These are phyloP conservation scores for Meyerozyma guilliermondii DNA, from an alignment of 1,139 yeast species.

Conservation along the genomic window DNA sequence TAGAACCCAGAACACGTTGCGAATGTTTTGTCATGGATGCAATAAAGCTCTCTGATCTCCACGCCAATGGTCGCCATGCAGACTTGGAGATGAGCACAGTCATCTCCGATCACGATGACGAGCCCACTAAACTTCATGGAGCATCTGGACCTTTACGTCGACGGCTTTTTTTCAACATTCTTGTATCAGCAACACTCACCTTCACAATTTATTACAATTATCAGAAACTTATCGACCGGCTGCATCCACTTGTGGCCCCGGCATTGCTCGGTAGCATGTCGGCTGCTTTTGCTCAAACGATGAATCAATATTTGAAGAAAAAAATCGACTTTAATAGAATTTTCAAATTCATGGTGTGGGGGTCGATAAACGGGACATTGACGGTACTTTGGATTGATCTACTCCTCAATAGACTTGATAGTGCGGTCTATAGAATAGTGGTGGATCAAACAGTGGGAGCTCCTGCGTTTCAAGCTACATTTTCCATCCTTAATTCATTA, in stretches of 20 bases:
- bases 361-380: slow-evolving; percentile 52
- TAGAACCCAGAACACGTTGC: slow-evolving; percentile 1
- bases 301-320: slow-evolving; percentile 43
- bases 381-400: slow-evolving; percentile 55
- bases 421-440: slow-evolving; percentile 32
- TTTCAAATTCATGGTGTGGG: slow-evolving; percentile 55
- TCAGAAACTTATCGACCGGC: background rate
- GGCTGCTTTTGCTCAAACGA: slow-evolving; percentile 55
- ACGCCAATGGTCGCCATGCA: background rate
- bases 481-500: slow-evolving; percentile 41
- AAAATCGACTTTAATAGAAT: slow-evolving; percentile 37
- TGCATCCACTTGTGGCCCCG: slow-evolving; percentile 16
- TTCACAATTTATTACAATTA: background rate
- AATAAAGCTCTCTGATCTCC: slow-evolving; percentile 1
- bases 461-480: slow-evolving; percentile 48
- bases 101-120: background rate
- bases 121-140: background rate
- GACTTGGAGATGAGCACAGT: background rate
- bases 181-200: background rate
- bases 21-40: slow-evolving; percentile 1
- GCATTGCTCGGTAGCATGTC: slow-evolving; percentile 42
- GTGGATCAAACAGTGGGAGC: slow-evolving; percentile 55
- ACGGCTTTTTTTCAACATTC: background rate
- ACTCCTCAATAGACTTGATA: slow-evolving; percentile 33
- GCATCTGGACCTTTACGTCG: slow-evolving; percentile 1